Base-by-base conservation (phyloP, 345 rosid species). In the Dovyalis caffra region DNA sequence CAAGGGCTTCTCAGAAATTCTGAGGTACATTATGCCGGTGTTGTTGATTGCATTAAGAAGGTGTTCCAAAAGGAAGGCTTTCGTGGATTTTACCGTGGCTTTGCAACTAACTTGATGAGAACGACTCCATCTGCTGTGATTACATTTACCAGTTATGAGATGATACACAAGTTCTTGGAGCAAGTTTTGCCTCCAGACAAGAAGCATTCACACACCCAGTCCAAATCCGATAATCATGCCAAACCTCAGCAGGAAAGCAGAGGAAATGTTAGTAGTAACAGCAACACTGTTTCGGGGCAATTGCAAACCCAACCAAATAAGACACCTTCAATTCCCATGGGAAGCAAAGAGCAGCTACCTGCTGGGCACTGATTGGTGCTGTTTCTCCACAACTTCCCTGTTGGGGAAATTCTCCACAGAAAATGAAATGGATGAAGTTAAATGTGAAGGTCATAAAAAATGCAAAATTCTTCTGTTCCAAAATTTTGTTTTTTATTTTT, bases 41-140 rank as follows among this genome's bases (percentile, higher is more conserved):
- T 90, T 2, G 28, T 86, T 66, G 99, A 92, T 80, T 95, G 98
- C 72, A 66, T 90, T 51, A 89, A 76, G 85, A 89, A 87, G 81
- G 94, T 94, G 70, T 82, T 83, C 70, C 87, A 76, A 58, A 89
- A 86, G 76, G 94, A 95, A 77, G 94, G 95, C 70, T 28, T 89
- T 58, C 83, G 86, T 1, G 97, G 95, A 26, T 87, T 92, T 71
- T 92, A 92, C 82, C 95, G 97, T 37, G 97, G 97, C 49, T 92
- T 91, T 72, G 97, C 88, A 6, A 90, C 97, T 25, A 92, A 92
- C 66, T 81, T 90, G 12, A 57, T 92, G 67, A 86, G 95, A 87
- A 92, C 95, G 16, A 90, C 95, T 57, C 97, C 97, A 58, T 90
- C 97, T 3, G 97, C 95, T 38, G 89, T 90, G 51, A 92, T 90